Evolutionary conservation across 129 eudicot species (phyloP).

Genomic region (Dittrichia graveolens): DNA sequence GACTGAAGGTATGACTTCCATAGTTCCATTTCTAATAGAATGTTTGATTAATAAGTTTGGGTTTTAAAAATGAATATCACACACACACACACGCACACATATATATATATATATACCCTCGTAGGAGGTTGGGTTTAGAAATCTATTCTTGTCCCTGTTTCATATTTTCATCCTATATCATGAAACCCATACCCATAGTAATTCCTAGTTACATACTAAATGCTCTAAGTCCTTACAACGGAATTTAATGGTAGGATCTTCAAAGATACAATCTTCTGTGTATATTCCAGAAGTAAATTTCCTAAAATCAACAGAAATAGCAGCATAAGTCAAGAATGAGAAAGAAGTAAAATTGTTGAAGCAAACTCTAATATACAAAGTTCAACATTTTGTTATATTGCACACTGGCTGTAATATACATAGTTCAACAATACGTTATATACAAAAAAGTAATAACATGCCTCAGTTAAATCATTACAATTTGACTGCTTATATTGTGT

Average conservation of each 20-base stretch:
- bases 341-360: neutral
- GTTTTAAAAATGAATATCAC: too few relatives aligned
- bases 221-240: slow-evolving; percentile 46
- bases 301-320: slow-evolving; percentile 46
- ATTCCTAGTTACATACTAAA: too few relatives aligned
- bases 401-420: neutral
- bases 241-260: slow-evolving; percentile 89
- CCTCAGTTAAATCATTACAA: neutral
- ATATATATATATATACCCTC: too few relatives aligned
- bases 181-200: too few relatives aligned
- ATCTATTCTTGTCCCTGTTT: too few relatives aligned
- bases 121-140: too few relatives aligned
- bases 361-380: neutral
- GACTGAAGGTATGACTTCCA: too few relatives aligned
- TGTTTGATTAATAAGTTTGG: too few relatives aligned
- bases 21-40: too few relatives aligned
- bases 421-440: slow-evolving; percentile 18
- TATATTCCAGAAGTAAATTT: slow-evolving; percentile 67
- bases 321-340: slow-evolving; percentile 16
- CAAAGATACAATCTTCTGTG: slow-evolving; percentile 81
- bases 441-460: slow-evolving; percentile 21
- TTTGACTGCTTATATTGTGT: slow-evolving; percentile 7
- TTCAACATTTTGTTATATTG: neutral
- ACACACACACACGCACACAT: too few relatives aligned
- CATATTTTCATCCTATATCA: too few relatives aligned